Evolutionary conservation across 2,329 filamentous ascomycete genomes (phyloP), one percentile per base, ranked within the genome.

Genomic region (Cadophora gregata): DNA sequence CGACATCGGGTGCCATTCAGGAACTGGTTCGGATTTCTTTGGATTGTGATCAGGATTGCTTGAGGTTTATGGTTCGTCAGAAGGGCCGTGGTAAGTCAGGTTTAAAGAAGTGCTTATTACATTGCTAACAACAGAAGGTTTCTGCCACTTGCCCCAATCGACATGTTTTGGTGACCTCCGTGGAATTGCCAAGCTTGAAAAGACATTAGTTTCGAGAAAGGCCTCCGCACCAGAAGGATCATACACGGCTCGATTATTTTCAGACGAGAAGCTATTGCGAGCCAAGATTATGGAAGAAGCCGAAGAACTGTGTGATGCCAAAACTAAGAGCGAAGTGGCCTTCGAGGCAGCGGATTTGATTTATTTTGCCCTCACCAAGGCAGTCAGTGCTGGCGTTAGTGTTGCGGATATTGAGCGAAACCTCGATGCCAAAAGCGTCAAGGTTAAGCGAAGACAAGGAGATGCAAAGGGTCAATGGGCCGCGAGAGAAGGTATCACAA

Each of bases 221-320:
- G 80, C 86, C 50, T 93, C 91, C 21, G 94, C 95, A 0, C 95
- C 96, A 0, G 86, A 86, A 71, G 95, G 94, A 1, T 99, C 96
- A 14, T 99, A 99, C 79, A 99, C 96, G 4, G 93, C 93, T 21
- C 86, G 95, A 38, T 83, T 99, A 1, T 99, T 98, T 83, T 94
- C 90, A 21, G 96, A 99, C 70, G 88, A 93, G 73, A 94, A 96
- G 78, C 85, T 99, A 64, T 81, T 97, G 63, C 86, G 92, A 51
- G 96, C 96, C 3, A 99, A 99, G 84, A 97, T 99, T 64, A 96
- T 98, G 89, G 96, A 99, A 79, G 96, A 99, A 79, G 96, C 96
- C 0, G 92, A 96, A 76, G 96, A 99, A 81, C 85, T 99, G 50
- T 97, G 95, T 76, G 89, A 96, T 70, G 95, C 96, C 19, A 89